Percentiles rank a stretch among this genome's conserved stretches.
Conservation (phyloP, 257 asterid species). For the Solanum bulbocastanum region DNA sequence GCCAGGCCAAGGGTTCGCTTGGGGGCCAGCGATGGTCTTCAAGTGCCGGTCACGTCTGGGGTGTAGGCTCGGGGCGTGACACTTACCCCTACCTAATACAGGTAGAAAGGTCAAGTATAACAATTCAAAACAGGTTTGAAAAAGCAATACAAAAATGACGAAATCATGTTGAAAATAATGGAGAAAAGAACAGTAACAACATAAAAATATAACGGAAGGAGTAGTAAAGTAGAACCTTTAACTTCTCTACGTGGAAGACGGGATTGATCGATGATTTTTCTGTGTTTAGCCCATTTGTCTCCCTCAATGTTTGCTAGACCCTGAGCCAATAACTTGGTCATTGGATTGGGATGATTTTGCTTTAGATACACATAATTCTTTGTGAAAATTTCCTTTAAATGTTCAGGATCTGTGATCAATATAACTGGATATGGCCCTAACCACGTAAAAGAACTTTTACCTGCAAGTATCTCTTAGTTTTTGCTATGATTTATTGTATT, state of each 20-base stretch:
- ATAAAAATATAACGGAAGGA: not conserved
- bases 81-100: not conserved
- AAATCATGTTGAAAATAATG: not conserved
- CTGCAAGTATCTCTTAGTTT: constrained; percentile 7
- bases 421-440: constrained; percentile 41
- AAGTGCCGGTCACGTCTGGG: too few species aligned
- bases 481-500: not conserved
- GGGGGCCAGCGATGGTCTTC: too few species aligned
- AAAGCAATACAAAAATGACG: not conserved
- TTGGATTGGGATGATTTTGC: constrained; percentile 23
- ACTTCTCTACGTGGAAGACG: not conserved
- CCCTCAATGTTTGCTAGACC: constrained; percentile 25
- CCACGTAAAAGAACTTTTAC: constrained; percentile 35
- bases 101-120: not conserved
- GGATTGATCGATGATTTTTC: constrained; percentile 22
- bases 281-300: constrained; percentile 52
- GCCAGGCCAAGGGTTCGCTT: too few species aligned
- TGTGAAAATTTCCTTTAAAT: constrained; percentile 31
- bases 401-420: constrained; percentile 30
- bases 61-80: too few species aligned
- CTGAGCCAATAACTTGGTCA: constrained; percentile 13
- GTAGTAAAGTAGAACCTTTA: not conserved
- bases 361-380: constrained; percentile 22
- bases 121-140: not conserved
- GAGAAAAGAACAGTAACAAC: too few species aligned